Base-by-base conservation (phyloP, 139 green algal species). In the Tetraselmis chui region DNA sequence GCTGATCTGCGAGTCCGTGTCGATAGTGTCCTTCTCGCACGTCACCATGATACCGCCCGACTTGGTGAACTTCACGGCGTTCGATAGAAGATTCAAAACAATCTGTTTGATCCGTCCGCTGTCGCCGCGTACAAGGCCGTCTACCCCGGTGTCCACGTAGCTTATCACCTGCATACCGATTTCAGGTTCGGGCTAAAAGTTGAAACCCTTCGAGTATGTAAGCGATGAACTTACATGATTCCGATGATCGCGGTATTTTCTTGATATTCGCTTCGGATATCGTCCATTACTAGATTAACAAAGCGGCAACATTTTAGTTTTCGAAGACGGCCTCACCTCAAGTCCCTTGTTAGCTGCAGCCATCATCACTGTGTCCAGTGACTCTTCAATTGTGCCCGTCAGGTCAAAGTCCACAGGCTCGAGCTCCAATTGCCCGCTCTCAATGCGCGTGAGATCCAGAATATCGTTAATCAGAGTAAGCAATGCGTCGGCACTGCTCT, bases 391-490 rank as follows among this genome's bases (percentile, higher is more conserved):
- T 18, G 45, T 67, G 5, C 11, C 18, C 5, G 45, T 18, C 5
- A 67, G 5, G 45, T 67, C 45, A 18, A 67, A 67, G 18, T 67
- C 45, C 11, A 67, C 11, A 18, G 45, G 45, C 45, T 31, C 80
- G 11, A 97, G 83, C 32, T 92, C 87, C 84, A 97, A 89, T 83
- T 97, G 95, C 75, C 94, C 91, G 25, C 91, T 91, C 83, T 98
- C 94, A 31, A 98, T 94, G 80, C 94, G 91, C 0, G 80, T 91
- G 32, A 98, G 96, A 85, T 98, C 95, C 74, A 98, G 88, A 80
- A 98, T 96, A 85, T 98, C 95, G 1, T 91, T 95, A 81, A 98
- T 95, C 25, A 98, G 89, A 1, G 88, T 94, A 11, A 97, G 86
- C 75, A 98, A 88, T 18, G 45, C 5, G 45, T 67, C 45, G 11